Percentiles rank a stretch among this genome's conserved stretches.
Conservation (phyloP, 2,329 filamentous ascomycete genomes). For the Ceratocystiopsis sp. region DNA sequence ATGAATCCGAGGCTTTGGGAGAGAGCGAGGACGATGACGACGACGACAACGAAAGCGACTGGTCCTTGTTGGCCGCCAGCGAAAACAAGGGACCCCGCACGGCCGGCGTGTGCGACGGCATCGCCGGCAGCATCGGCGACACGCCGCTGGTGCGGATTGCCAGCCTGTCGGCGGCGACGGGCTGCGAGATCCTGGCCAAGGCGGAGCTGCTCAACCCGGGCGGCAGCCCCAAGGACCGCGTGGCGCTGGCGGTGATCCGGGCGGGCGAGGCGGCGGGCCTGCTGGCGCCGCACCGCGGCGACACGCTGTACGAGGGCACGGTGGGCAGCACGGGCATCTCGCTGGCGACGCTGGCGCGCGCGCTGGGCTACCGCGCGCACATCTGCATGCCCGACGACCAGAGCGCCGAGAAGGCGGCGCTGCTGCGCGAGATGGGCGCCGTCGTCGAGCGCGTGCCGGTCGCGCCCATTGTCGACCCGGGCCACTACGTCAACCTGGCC, state of each 20-base stretch:
- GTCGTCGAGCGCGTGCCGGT: constrained; percentile 82
- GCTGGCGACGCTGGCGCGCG: constrained; percentile 72
- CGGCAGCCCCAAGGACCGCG: constrained; percentile 85
- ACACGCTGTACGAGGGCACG: constrained; percentile 95
- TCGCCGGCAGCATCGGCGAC: constrained; percentile 84
- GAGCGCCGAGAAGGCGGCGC: constrained; percentile 70
- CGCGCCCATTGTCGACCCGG: constrained; percentile 81
- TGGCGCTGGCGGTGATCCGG: constrained; percentile 78
- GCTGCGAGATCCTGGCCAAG: constrained; percentile 80
- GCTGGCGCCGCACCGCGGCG: constrained; percentile 62
- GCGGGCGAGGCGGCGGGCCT: constrained; percentile 64
- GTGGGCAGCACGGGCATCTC: constrained; percentile 95
- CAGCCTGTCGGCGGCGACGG: constrained; percentile 71
- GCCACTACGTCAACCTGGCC: constrained; percentile 90
- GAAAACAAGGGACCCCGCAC: not conserved
- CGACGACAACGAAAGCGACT: constrained; percentile 8
- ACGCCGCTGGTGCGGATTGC: constrained; percentile 79
- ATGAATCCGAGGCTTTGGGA: constrained; percentile 19
- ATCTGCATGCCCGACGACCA: constrained; percentile 97
- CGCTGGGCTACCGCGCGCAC: constrained; percentile 77
- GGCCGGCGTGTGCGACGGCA: constrained; percentile 45
- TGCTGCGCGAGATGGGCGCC: constrained; percentile 78
- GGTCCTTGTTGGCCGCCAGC: constrained; percentile 7
- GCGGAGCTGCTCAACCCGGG: constrained; percentile 94
- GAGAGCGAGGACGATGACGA: constrained; percentile 1